These are phyloP conservation scores for Sporothrix schenckii DNA, from an alignment of 2,329 filamentous ascomycete species.

Conservation along the genomic window DNA sequence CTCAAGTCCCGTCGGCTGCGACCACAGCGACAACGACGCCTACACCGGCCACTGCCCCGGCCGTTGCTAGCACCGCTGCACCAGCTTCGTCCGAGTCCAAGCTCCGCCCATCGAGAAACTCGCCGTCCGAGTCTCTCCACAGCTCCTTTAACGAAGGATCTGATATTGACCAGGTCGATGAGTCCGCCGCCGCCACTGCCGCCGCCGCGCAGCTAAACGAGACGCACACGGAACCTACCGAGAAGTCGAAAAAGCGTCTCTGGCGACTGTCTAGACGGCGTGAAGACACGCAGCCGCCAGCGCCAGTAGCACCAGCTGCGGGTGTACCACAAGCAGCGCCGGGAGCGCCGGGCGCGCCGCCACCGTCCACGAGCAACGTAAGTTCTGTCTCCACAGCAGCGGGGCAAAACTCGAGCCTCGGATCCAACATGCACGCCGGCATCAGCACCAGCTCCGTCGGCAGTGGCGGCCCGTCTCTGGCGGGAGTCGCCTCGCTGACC, in stretches of 20 bases:
- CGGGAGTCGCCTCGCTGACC: slow-evolving; percentile 48
- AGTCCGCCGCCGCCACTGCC: slow-evolving; percentile 45
- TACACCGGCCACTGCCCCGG: slow-evolving; percentile 39
- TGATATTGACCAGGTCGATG: slow-evolving; percentile 74
- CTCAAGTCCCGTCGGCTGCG: slow-evolving; percentile 48
- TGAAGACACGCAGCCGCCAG: slow-evolving; percentile 50
- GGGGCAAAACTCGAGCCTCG: slow-evolving; percentile 50
- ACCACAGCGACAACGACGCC: slow-evolving; percentile 31
- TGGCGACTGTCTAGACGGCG: slow-evolving; percentile 72
- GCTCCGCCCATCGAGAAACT: slow-evolving; percentile 65
- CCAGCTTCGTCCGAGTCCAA: slow-evolving; percentile 36
- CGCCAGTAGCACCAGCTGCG: neutral
- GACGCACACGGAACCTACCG: slow-evolving; percentile 45
- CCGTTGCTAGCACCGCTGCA: neutral
- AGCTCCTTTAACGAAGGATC: slow-evolving; percentile 81
- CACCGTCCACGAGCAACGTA: slow-evolving; percentile 29
- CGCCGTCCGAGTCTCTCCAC: slow-evolving; percentile 75
- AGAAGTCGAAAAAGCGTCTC: slow-evolving; percentile 70
- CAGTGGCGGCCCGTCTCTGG: slow-evolving; percentile 52
- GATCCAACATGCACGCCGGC: slow-evolving; percentile 65
- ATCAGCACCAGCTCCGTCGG: slow-evolving; percentile 69
- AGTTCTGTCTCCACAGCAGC: slow-evolving; percentile 41
- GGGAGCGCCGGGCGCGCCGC: neutral
- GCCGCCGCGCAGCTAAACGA: slow-evolving; percentile 35
- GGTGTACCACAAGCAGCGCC: neutral